Evolutionary conservation across 164 flowering plant species (phyloP).

Genomic region (Dillenia turbinata): DNA sequence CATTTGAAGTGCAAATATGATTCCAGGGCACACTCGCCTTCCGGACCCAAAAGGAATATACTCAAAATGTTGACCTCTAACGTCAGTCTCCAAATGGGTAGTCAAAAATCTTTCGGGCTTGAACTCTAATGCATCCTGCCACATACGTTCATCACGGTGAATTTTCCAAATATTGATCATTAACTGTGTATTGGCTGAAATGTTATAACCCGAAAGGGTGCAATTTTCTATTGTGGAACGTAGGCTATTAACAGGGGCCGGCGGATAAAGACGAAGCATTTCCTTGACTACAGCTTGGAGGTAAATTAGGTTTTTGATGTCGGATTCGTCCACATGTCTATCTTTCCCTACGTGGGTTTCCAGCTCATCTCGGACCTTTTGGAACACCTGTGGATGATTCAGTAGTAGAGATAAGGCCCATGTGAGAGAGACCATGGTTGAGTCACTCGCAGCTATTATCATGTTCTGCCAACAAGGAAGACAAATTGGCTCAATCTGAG

Average conservation of each 20-base stretch:
- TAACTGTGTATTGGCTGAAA: background rate
- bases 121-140: background rate
- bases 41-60: too few species aligned
- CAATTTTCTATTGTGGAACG: background rate
- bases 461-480: background rate
- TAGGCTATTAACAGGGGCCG: background rate
- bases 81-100: background rate
- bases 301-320: background rate
- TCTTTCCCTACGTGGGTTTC: background rate
- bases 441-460: background rate
- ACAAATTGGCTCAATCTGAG: background rate
- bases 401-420: background rate
- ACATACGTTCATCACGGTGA: background rate
- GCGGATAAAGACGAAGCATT: background rate
- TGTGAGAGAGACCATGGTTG: background rate
- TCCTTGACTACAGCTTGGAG: background rate
- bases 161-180: background rate
- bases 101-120: background rate
- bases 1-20: too few species aligned
- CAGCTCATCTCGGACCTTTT: background rate
- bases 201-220: background rate
- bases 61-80: conserved; percentile 1
- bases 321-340: background rate
- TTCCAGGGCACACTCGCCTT: too few species aligned
- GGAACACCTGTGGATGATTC: background rate